Evolutionary conservation across 2,329 filamentous ascomycete species (phyloP).

Genomic region (Aspergillus phoenicis): DNA sequence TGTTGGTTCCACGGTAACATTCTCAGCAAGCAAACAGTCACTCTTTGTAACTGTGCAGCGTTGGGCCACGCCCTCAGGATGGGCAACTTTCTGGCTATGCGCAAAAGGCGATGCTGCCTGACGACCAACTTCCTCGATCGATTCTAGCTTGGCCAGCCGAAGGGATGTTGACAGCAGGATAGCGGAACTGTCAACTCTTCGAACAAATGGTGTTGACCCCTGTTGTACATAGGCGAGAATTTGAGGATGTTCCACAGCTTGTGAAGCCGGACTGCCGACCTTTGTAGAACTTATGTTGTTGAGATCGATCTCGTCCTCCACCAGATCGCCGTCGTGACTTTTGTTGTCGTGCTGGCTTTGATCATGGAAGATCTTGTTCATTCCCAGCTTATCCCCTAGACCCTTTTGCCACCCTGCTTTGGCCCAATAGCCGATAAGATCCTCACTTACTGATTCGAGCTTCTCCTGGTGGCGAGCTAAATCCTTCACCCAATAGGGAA

Average conservation of each 20-base stretch:
- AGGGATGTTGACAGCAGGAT: slow-evolving; percentile 81
- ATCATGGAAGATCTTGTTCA: slow-evolving; percentile 65
- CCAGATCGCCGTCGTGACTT: slow-evolving; percentile 42
- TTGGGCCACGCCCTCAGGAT: slow-evolving; percentile 77
- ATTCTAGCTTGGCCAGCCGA: slow-evolving; percentile 77
- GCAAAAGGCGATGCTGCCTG: slow-evolving; percentile 70
- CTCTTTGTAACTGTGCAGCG: slow-evolving; percentile 79
- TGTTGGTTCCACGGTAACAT: slow-evolving; percentile 86
- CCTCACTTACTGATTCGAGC: slow-evolving; percentile 86
- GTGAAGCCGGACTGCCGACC: slow-evolving; percentile 26
- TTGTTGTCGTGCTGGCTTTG: slow-evolving; percentile 40
- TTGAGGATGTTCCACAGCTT: not conserved
- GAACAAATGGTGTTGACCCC: slow-evolving; percentile 66
- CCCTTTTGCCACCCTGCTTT: slow-evolving; percentile 90
- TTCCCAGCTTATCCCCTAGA: slow-evolving; percentile 73
- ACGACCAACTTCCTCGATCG: slow-evolving; percentile 63
- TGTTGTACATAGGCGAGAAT: slow-evolving; percentile 3
- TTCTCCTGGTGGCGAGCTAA: slow-evolving; percentile 77
- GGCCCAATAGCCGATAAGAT: slow-evolving; percentile 92
- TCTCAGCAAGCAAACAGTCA: slow-evolving; percentile 83
- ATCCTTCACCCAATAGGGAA: slow-evolving; percentile 87
- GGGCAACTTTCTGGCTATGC: slow-evolving; percentile 76
- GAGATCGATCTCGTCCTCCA: slow-evolving; percentile 59
- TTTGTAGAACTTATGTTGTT: slow-evolving; percentile 58
- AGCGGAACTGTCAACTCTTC: slow-evolving; percentile 84